Base-by-base conservation (phyloP, 1,139 yeast genomes). In the Pichia sp. region DNA sequence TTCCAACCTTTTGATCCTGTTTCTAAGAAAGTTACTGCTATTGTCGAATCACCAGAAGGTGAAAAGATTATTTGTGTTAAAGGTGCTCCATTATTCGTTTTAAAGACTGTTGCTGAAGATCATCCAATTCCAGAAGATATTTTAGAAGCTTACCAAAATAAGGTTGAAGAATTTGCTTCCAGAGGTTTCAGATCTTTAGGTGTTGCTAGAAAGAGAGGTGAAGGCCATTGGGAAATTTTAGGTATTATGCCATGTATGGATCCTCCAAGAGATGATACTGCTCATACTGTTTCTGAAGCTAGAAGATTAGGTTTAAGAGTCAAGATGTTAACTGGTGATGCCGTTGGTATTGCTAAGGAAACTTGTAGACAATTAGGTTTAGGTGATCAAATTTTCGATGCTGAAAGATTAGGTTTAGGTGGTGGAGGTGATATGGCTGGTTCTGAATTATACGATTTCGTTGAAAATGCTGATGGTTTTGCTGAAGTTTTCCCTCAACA, bases 231-330 rank as follows among this genome's bases (percentile, higher is more conserved):
- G 96, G 96, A 88, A 78, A 85, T 88, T 65, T 79, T 88, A 68
- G 96, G 96, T 76, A 90, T 88, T 77, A 87, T 88, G 95, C 95
- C 96, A 71, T 87, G 95, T 80, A 87, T 88, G 92, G 96, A 88
- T 74, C 96, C 96, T 68, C 96, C 96, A 75, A 86, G 96, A 82
- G 95, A 87, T 71, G 96, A 88, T 72, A 88, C 96, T 80, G 96
- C 96, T 69, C 85, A 83, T 69, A 88, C 96, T 72, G 94, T 88
- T 71, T 72, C 79, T 73, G 96, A 88, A 78, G 96, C 96, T 66
- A 85, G 87, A 79, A 73, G 77, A 65, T 81, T 88, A 67, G 96
- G 96, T 85, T 80, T 88, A 69, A 83, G 94, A 75, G 95, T 88
- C 65, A 88, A 88, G 87, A 88, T 88, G 96, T 81, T 88, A 71